Base-by-base conservation (phyloP, 768 basidiomycete genomes). In the Lentinula guzmanii region DNA sequence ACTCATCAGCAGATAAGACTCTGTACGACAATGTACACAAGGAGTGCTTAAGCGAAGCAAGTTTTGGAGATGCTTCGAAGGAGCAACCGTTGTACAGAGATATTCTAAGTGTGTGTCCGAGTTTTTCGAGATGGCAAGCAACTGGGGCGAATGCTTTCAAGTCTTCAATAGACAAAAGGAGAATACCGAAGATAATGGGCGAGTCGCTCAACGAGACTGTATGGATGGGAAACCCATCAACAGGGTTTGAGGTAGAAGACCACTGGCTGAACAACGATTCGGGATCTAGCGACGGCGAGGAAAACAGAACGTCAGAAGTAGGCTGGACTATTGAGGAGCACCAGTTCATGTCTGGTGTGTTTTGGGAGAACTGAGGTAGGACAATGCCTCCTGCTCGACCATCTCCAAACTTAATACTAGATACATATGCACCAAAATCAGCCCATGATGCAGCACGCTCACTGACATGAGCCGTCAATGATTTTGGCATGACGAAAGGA, bases 401-500 rank as follows among this genome's bases (percentile, higher is more conserved):
- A 10, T 52, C 58, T 70, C 74, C n/a, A 15, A 41, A 37, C 37
- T 28, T 73, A 37, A 68, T 58, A 11, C 65, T 61, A 0, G 66
- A 64, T 18, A 66, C 31, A 46, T 61, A 51, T 21, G 45, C 53
- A 42, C 70, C 64, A 51, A 70, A 43, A 24, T 56, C 43, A 35
- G 70, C 13, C 72, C 71, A 71, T 66, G 71, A 51, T 69, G 63
- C 35, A 65, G 67, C 18, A 56, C 64, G 42, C 16, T 62, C 46
- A 24, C 64, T 58, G 16, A 64, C 31, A 48, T 65, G 64, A 9
- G 67, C 67, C 10, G 73, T 62, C 15, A 77, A 58, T 28, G 68
- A 57, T 3, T n/a, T 1, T 9, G 80, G 80, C 34, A 82, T 64
- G 5, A 86, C 73, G 63, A 90, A 84, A 2, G 89, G 89, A 15